Conservation (phyloP, 345 rosid species). For the Eucalyptus globulus region DNA sequence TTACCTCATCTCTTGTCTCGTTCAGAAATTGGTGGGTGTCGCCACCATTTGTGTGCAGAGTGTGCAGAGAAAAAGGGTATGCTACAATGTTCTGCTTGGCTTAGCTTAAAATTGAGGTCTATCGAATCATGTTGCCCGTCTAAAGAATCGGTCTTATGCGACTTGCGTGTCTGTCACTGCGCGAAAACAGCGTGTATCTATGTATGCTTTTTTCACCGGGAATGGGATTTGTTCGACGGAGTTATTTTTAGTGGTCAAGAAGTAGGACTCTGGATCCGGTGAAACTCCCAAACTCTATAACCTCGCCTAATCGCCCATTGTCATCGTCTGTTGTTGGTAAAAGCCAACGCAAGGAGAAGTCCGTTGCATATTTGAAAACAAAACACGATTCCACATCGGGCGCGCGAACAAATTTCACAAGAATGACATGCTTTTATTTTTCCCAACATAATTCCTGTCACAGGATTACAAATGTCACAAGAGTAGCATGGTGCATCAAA, state of each 20-base stretch:
- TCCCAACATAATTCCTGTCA: neutral
- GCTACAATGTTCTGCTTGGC: neutral
- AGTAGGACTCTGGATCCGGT: neutral
- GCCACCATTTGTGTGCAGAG: neutral
- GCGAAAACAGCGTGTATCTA: rapidly evolving
- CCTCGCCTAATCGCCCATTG: neutral
- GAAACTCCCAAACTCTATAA: neutral
- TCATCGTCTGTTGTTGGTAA: neutral
- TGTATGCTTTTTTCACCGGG: neutral
- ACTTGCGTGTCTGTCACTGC: neutral
- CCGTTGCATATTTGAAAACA: neutral
- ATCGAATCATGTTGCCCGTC: neutral
- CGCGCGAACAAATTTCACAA: neutral
- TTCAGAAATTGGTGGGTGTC: neutral
- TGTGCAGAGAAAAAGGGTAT: neutral
- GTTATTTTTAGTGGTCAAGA: neutral
- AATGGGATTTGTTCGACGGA: neutral
- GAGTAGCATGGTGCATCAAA: neutral
- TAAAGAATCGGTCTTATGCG: neutral
- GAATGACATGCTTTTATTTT: neutral
- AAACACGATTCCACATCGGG: neutral
- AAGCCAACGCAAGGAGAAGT: neutral
- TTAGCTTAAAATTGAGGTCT: neutral
- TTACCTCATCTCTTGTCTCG: neutral
- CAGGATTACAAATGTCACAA: neutral